phyloP scores from a whole-genome alignment of 345 rosid species.

The Eucalyptus sp. region DNA sequence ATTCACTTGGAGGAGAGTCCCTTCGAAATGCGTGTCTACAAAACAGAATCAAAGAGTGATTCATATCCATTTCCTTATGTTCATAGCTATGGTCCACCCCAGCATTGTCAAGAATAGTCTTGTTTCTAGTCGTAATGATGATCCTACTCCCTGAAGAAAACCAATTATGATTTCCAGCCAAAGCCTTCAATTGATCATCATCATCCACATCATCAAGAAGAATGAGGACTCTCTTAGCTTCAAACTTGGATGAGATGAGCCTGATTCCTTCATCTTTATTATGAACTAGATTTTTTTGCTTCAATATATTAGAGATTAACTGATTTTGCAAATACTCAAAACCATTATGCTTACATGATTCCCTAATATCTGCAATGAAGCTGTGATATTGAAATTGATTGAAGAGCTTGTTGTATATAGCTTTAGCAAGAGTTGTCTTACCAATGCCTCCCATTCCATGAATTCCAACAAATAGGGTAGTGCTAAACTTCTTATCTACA shows the following conservation, averaged over 20 bases:
- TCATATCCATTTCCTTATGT: not conserved
- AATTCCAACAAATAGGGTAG: not conserved
- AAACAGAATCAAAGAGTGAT: not conserved
- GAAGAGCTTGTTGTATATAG: not conserved
- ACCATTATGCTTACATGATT: not conserved
- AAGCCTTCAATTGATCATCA: not conserved
- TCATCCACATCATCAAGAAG: not conserved
- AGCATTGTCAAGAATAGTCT: not conserved
- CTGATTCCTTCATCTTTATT: not conserved
- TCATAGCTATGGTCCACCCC: not conserved
- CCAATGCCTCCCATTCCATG: not conserved
- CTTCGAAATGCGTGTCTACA: not conserved
- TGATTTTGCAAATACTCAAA: not conserved
- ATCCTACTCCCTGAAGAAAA: not conserved
- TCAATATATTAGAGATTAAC: not conserved
- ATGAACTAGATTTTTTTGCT: not conserved
- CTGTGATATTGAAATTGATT: not conserved
- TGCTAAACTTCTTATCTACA: not conserved
- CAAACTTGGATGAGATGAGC: not conserved
- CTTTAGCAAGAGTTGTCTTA: not conserved
- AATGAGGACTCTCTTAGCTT: not conserved
- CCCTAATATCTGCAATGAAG: not conserved
- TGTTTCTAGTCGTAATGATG: not conserved
- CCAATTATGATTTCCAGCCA: not conserved
- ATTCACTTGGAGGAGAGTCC: not conserved